A percentile compares a stretch with the other conserved stretches of the same genome.
phyloP scores from a whole-genome alignment of 2,329 filamentous ascomycete species.

The Colletotrichum sp. region DNA sequence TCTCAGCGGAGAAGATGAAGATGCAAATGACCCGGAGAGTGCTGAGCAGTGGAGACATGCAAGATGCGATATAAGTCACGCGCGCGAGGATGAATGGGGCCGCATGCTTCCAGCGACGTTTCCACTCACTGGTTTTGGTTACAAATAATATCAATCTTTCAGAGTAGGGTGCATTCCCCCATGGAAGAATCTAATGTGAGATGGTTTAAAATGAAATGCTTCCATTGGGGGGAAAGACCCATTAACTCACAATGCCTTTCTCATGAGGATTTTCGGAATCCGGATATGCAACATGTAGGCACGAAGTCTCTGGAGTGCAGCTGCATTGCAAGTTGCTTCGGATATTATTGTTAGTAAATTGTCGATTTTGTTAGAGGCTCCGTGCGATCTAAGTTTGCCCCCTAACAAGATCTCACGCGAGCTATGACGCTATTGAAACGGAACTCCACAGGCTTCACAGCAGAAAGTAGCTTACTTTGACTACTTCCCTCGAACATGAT shows the following conservation, averaged over 20 bases:
- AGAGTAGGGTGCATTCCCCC: background rate
- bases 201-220: background rate
- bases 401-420: background rate
- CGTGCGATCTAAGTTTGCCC: background rate
- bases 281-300: background rate
- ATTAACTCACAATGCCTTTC: background rate
- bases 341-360: background rate
- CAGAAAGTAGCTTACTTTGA: background rate
- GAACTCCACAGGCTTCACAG: background rate
- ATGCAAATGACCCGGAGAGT: background rate
- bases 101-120: background rate
- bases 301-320: background rate
- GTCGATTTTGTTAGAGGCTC: background rate
- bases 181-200: background rate
- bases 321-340: background rate
- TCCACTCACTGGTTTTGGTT: background rate
- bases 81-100: background rate
- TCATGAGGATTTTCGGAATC: background rate
- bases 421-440: background rate
- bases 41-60: background rate
- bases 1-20: background rate
- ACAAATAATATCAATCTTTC: background rate
- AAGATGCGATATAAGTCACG: background rate
- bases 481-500: background rate
- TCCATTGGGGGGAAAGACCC: background rate